phyloP scores from a whole-genome alignment of 2,329 filamentous ascomycete species.

The Sporothrix euskadiensis region DNA sequence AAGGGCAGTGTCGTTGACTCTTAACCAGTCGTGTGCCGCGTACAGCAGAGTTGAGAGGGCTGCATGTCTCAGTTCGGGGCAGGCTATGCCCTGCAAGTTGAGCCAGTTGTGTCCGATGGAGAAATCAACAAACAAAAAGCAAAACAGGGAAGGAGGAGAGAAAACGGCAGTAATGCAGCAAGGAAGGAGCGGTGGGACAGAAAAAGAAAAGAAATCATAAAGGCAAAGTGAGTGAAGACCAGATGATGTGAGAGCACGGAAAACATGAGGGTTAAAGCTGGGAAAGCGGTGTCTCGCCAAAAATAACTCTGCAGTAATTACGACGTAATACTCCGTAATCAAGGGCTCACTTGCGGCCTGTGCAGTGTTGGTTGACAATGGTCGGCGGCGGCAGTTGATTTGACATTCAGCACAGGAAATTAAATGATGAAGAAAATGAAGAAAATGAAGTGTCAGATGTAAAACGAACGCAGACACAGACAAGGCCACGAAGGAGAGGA shows the following conservation, averaged over 20 bases:
- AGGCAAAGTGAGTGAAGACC: neutral
- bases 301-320: neutral
- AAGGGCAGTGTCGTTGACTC: constrained; percentile 19
- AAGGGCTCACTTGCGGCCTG: neutral
- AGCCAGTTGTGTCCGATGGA: neutral
- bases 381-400: neutral
- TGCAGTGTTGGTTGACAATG: constrained; percentile 2
- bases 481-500: neutral
- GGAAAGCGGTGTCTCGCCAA: neutral
- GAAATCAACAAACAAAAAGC: neutral
- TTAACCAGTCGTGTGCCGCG: constrained; percentile 25
- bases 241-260: neutral
- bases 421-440: neutral
- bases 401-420: neutral
- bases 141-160: neutral
- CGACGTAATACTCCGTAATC: too few relatives aligned
- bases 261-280: neutral
- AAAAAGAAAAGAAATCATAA: neutral
- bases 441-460: neutral
- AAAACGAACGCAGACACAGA: neutral
- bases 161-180: neutral
- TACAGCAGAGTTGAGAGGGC: neutral
- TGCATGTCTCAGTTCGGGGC: constrained; percentile 24
- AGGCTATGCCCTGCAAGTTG: neutral
- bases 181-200: neutral